Evolutionary conservation across 1,284 basidiomycete genomes (phyloP).

Genomic region (Trichosporon asahii): DNA sequence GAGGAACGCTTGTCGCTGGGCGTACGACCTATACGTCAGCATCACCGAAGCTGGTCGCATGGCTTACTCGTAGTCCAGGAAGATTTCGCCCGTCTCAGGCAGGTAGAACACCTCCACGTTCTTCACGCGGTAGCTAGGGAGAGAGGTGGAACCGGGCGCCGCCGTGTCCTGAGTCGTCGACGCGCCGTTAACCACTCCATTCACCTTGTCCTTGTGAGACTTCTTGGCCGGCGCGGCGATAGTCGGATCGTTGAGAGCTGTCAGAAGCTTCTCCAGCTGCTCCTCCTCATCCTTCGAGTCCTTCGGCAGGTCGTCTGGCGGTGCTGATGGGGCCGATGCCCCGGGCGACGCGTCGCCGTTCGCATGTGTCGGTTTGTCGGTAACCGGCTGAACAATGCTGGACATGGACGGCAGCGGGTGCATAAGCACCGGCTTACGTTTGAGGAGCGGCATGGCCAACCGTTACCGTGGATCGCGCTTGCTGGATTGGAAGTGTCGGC

Average conservation of each 20-base stretch:
- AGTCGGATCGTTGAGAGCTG: constrained; percentile 26
- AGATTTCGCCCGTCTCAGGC: constrained; percentile 88
- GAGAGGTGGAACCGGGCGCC: not conserved
- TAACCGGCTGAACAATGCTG: constrained; percentile 22
- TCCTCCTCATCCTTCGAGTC: constrained; percentile 45
- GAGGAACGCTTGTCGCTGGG: constrained; percentile 88
- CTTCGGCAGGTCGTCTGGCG: constrained; percentile 27
- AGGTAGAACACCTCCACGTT: constrained; percentile 75
- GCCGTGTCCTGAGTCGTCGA: not conserved
- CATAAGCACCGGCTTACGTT: constrained; percentile 84
- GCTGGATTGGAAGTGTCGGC: not conserved
- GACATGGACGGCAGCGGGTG: constrained; percentile 53
- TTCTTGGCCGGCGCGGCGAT: constrained; percentile 12
- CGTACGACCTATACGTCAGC: constrained; percentile 66
- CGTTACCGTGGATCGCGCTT: constrained; percentile 9
- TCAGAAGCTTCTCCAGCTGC: constrained; percentile 39
- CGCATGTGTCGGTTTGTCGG: not conserved
- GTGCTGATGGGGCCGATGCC: constrained; percentile 4
- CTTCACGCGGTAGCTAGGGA: constrained; percentile 29
- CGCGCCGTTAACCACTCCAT: constrained; percentile 12
- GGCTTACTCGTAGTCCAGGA: constrained; percentile 85
- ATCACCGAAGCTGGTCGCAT: no score
- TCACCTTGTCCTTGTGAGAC: constrained; percentile 15
- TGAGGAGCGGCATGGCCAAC: constrained; percentile 73
- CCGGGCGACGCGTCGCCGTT: constrained; percentile 8